These are phyloP conservation scores for Cylindrodendrum hubeiense DNA, from an alignment of 2,329 filamentous ascomycete species.

Conservation along the genomic window DNA sequence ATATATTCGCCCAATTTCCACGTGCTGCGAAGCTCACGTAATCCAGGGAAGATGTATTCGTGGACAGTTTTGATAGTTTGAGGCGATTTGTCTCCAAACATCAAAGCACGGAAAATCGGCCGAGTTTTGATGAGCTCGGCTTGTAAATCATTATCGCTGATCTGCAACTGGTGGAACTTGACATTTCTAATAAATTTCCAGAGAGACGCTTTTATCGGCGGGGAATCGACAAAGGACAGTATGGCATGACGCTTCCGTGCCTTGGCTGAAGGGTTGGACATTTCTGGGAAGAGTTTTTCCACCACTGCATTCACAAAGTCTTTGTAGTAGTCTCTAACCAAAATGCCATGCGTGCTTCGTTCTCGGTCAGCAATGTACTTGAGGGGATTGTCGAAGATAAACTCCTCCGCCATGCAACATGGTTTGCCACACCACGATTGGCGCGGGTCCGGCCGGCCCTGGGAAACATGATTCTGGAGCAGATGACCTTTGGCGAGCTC, in stretches of 20 bases:
- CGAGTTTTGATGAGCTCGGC: conserved; percentile 20
- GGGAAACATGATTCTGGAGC: conserved; percentile 31
- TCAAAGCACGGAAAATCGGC: conserved; percentile 29
- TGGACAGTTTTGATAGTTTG: conserved; percentile 20
- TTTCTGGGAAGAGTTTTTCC: conserved; percentile 25
- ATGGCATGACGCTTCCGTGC: conserved; percentile 31
- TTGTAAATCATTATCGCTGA: conserved; percentile 16
- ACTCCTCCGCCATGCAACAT: conserved; percentile 25
- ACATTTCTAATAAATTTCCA: conserved; percentile 27
- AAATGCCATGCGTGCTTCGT: conserved; percentile 17
- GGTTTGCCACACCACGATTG: conserved; percentile 34
- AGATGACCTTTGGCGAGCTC: conserved; percentile 4
- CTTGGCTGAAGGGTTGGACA: conserved; percentile 10
- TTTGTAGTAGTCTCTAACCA: conserved; percentile 29
- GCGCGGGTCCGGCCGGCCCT: conserved; percentile 34
- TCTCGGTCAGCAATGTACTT: conserved; percentile 16
- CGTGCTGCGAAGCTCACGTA: background rate
- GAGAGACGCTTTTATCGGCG: conserved; percentile 41
- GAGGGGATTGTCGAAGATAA: conserved; percentile 24
- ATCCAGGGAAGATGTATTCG: conserved; percentile 13
- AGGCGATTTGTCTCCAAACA: conserved; percentile 32
- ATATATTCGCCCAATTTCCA: conserved; percentile 32
- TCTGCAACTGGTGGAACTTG: background rate
- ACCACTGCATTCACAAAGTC: conserved; percentile 36
- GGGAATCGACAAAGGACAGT: conserved; percentile 42